Evolutionary conservation across 139 green algal genomes (phyloP), one percentile per base, ranked within the genome.

Genomic region (Pleodorina starrii): DNA sequence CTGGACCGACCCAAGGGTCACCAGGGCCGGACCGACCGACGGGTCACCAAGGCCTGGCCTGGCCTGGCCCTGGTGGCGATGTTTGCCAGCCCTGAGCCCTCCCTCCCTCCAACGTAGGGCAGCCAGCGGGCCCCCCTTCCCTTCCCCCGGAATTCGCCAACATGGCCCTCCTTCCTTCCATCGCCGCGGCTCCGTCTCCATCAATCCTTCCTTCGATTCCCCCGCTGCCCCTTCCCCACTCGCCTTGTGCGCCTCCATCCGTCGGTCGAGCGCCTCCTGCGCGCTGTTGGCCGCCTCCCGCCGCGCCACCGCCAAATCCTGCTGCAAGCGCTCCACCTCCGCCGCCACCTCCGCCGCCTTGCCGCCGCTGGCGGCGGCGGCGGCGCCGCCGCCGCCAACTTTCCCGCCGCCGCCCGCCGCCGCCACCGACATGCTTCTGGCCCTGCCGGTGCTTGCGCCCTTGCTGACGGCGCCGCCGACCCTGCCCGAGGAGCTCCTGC

Each of bases 321-420:
- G 42, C 3, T 40, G 9, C 38, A 86, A 57, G 23, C 19, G 2
- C 38, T 86, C 79, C 59, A 86, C 57, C 38, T 86, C 57, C 9
- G 7, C 78, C 78, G 38, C 16, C 51, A 73, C 51, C 79, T 42
- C 75, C n/a, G 75, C 75, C 27, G 46, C 48, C 75, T 83, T 83
- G 75, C 19, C 69, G 38, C 1, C 38, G 23, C 12, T 29, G 0
- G 46, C n/a, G 32, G n/a, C 29, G 0, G 17, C 12, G 44, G 1
- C 75, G 14, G 17, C 36, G 69, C 69, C 69, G 6, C n/a, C 63
- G 9, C 63, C 43, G 16, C 14, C 19, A 12, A 12, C 74, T 42
- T 43, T 2, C 21, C 42, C 17, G 76, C 46, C 14, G 76, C 50
- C 76, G 29, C 76, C 46, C 14, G 76, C 50, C 76, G 29, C 76